These are phyloP conservation scores for Lentinus polychrous DNA, from an alignment of 1,284 basidiomycete species.

Conservation along the genomic window DNA sequence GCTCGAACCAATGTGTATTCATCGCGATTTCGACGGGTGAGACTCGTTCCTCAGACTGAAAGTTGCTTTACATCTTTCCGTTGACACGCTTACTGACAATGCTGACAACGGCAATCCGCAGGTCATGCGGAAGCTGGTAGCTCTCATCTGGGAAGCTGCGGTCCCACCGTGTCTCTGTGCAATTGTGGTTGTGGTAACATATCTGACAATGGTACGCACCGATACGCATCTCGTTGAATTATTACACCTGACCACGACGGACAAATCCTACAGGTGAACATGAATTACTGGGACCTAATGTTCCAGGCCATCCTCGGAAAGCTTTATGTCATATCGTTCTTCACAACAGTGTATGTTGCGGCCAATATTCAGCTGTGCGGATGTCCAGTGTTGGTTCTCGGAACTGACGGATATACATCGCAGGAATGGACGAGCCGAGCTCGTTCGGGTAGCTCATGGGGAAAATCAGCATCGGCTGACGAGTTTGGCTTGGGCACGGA, in stretches of 20 bases:
- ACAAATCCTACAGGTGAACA: conserved; percentile 14
- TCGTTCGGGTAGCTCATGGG: background rate
- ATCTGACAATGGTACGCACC: conserved; percentile 17
- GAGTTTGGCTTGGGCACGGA: conserved; percentile 1
- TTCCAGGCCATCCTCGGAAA: conserved; percentile 27
- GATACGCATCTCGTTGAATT: background rate
- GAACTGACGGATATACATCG: too few relatives aligned
- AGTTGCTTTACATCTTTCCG: background rate
- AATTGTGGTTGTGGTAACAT: conserved; percentile 20
- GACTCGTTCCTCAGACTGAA: background rate
- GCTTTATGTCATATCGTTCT: conserved; percentile 27
- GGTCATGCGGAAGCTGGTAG: conserved; percentile 19
- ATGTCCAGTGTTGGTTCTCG: background rate
- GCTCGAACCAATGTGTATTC: conserved; percentile 22
- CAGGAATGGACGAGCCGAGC: conserved; percentile 1
- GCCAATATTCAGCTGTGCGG: background rate
- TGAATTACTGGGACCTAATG: conserved; percentile 25
- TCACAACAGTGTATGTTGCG: conserved; percentile 22
- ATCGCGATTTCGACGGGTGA: conserved; percentile 21
- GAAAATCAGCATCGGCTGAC: background rate
- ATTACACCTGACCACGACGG: background rate
- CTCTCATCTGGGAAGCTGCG: conserved; percentile 26
- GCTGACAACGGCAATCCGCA: conserved; percentile 4
- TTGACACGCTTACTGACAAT: background rate
- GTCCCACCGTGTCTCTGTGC: conserved; percentile 26